phyloP scores from a whole-genome alignment of 768 basidiomycete species.

The Auricularia sp. region DNA sequence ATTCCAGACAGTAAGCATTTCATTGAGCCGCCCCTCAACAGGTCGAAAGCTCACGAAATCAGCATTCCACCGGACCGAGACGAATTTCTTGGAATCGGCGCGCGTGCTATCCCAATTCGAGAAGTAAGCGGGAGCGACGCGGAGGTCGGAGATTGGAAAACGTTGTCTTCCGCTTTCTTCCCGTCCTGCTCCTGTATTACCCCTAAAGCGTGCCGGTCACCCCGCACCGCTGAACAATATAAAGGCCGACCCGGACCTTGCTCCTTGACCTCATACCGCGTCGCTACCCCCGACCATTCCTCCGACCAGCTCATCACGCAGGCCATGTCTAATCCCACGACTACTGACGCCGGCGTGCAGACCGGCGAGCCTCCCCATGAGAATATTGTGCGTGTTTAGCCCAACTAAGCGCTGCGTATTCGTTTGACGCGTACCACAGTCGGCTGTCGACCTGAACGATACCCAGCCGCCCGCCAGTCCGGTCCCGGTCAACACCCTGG shows the following conservation, averaged over 20 bases:
- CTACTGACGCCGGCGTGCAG: too few relatives aligned
- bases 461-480: too few relatives aligned
- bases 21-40: background rate
- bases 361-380: too few relatives aligned
- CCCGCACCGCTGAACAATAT: background rate
- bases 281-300: too few relatives aligned
- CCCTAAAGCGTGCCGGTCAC: background rate
- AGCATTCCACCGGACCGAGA: constrained; percentile 36
- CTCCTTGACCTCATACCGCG: too few relatives aligned
- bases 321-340: too few relatives aligned
- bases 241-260: background rate
- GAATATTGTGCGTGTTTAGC: too few relatives aligned
- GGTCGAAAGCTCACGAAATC: background rate
- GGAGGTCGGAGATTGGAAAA: background rate
- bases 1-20: constrained; percentile 38
- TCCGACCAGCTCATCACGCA: too few relatives aligned
- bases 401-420: too few relatives aligned
- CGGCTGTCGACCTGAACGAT: too few relatives aligned
- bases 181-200: background rate
- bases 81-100: constrained; percentile 31
- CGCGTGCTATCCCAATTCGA: constrained; percentile 35
- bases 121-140: constrained; percentile 22
- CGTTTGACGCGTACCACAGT: too few relatives aligned
- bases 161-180: background rate
- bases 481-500: too few relatives aligned